These are phyloP conservation scores for Earliella scabrosa DNA, from an alignment of 1,284 basidiomycete genomes.

Conservation along the genomic window DNA sequence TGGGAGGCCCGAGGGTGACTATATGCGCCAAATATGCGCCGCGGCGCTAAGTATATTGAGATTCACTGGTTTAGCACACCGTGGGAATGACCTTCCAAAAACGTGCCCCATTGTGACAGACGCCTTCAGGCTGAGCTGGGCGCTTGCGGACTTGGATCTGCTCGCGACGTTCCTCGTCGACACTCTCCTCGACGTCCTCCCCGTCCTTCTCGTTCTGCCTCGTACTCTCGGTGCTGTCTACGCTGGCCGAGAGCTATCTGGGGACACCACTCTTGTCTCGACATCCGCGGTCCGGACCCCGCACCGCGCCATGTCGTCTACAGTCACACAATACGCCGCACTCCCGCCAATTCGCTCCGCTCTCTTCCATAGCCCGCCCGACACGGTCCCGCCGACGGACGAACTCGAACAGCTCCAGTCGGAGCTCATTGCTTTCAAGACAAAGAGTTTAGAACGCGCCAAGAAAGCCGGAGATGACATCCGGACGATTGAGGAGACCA, in stretches of 20 bases:
- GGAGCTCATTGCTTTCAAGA: conserved; percentile 60
- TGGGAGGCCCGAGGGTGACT: neutral
- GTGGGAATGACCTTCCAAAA: conserved; percentile 22
- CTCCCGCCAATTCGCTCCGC: conserved; percentile 54
- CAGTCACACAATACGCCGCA: conserved; percentile 49
- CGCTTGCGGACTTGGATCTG: conserved; percentile 30
- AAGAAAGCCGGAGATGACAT: conserved; percentile 75
- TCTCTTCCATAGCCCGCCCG: conserved; percentile 62
- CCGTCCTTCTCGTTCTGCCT: conserved; percentile 3
- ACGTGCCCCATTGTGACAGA: conserved; percentile 15
- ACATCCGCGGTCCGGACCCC: conserved; percentile 10
- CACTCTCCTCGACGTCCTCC: conserved; percentile 13
- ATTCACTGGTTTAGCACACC: conserved; percentile 3
- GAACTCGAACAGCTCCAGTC: conserved; percentile 70
- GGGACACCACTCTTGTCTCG: conserved; percentile 6
- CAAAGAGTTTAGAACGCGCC: conserved; percentile 58
- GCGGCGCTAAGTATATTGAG: too few species aligned
- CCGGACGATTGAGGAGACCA: conserved; percentile 67
- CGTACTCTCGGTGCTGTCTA: conserved; percentile 7
- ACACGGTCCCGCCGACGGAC: conserved; percentile 68
- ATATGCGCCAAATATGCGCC: too few species aligned
- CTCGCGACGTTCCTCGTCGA: conserved; percentile 27
- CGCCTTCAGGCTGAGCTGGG: conserved; percentile 19
- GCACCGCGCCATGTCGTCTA: conserved; percentile 44
- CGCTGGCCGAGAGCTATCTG: conserved; percentile 1